Evolutionary conservation across 1,284 basidiomycete genomes (phyloP).

Genomic region (Heterobasidion annosum): DNA sequence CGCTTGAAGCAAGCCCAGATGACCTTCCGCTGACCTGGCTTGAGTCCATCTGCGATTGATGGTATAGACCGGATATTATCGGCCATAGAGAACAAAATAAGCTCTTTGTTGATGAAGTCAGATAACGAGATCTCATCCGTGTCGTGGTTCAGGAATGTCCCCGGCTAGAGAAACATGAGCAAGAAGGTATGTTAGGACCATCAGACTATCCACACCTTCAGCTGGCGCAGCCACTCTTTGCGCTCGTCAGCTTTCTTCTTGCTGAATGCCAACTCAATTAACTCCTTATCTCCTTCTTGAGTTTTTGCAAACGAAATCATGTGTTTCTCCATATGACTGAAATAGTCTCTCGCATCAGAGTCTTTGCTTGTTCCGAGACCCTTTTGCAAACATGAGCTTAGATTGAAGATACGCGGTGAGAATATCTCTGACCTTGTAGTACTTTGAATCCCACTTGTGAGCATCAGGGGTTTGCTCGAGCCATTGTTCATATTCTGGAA

Average conservation of each 20-base stretch:
- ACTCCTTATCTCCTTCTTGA: slow-evolving; percentile 75
- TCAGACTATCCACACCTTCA: slow-evolving; percentile 45
- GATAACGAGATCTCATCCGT: slow-evolving; percentile 80
- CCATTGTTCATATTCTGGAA: slow-evolving; percentile 97
- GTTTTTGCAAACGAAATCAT: slow-evolving; percentile 88
- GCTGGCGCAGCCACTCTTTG: slow-evolving; percentile 96
- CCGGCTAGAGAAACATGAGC: slow-evolving; percentile 49
- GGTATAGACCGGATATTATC: slow-evolving; percentile 97
- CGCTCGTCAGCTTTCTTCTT: slow-evolving; percentile 99
- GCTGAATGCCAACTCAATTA: slow-evolving; percentile 98
- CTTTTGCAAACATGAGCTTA: slow-evolving; percentile 28
- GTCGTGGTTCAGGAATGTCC: slow-evolving; percentile 91
- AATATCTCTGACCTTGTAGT: slow-evolving; percentile 80
- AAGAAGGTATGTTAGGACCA: not conserved
- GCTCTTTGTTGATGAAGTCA: slow-evolving; percentile 98
- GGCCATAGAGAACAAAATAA: slow-evolving; percentile 99
- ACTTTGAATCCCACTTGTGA: slow-evolving; percentile 87
- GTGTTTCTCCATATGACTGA: slow-evolving; percentile 87
- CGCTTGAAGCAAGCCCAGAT: slow-evolving; percentile 94
- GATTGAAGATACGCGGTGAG: not conserved
- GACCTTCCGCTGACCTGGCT: slow-evolving; percentile 98
- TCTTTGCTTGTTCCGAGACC: slow-evolving; percentile 94
- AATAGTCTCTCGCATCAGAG: slow-evolving; percentile 89
- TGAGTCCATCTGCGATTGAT: slow-evolving; percentile 89
- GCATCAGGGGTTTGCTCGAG: slow-evolving; percentile 72